Evolutionary conservation across 345 rosid species (phyloP).

Genomic region (Melaleuca quinquenervia): DNA sequence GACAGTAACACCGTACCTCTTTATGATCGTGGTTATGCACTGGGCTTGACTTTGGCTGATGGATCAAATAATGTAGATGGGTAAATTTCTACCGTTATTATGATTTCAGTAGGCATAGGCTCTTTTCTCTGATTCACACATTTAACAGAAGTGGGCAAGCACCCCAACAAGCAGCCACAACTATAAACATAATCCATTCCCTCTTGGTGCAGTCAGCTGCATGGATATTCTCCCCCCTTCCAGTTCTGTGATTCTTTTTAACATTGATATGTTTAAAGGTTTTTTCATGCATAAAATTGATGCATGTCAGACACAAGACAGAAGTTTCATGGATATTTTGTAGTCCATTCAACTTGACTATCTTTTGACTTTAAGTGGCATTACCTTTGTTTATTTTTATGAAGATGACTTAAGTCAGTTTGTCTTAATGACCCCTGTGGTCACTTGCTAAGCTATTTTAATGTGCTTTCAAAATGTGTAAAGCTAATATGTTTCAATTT

Average conservation of each 20-base stretch:
- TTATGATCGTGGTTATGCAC: slow-evolving; percentile 79
- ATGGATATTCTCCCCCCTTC: background rate
- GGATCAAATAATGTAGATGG: slow-evolving; percentile 56
- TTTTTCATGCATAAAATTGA: background rate
- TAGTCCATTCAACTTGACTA: background rate
- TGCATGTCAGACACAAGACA: background rate
- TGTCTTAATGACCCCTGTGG: background rate
- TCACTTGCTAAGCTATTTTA: background rate
- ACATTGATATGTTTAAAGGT: background rate
- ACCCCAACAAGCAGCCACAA: background rate
- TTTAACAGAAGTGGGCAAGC: background rate
- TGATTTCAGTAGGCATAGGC: background rate
- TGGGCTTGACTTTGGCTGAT: slow-evolving; percentile 70
- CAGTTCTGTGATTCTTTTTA: background rate
- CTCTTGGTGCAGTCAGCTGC: background rate
- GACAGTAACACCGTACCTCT: slow-evolving; percentile 56
- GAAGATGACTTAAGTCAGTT: background rate
- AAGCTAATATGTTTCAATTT: background rate
- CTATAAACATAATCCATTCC: background rate
- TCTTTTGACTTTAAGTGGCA: background rate
- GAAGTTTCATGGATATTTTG: background rate
- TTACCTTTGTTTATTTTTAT: background rate
- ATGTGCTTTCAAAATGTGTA: background rate
- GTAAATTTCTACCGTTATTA: slow-evolving; percentile 20
- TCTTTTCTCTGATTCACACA: background rate